These are phyloP conservation scores for Diplodia scrobiculata DNA, from an alignment of 2,329 filamentous ascomycete species.

Conservation along the genomic window DNA sequence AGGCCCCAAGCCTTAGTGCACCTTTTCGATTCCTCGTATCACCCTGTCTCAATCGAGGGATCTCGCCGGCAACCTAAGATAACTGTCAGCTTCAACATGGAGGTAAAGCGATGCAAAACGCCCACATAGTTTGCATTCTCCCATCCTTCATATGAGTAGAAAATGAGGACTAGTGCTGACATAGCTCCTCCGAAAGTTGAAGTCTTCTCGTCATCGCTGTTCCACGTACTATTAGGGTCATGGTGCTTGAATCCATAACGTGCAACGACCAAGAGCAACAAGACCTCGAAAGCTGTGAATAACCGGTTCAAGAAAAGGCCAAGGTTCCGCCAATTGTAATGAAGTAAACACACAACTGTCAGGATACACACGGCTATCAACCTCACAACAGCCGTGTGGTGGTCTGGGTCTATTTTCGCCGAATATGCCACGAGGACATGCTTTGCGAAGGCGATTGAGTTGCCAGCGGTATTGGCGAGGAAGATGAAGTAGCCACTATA, in stretches of 20 bases:
- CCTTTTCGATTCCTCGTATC: background rate
- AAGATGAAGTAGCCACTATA: slow-evolving; percentile 45
- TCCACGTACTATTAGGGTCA: too few relatives aligned
- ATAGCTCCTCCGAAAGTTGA: slow-evolving; percentile 35
- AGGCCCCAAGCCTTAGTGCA: slow-evolving; percentile 35
- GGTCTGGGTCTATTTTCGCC: too few relatives aligned
- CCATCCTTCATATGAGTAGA: slow-evolving; percentile 47
- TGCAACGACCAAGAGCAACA: slow-evolving; percentile 36
- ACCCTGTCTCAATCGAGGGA: background rate
- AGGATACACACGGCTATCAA: slow-evolving; percentile 43
- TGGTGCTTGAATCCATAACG: background rate
- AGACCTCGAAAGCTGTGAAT: slow-evolving; percentile 45
- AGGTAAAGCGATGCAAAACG: too few relatives aligned
- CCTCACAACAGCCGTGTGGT: slow-evolving; percentile 36
- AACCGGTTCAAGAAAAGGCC: slow-evolving; percentile 45
- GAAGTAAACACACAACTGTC: slow-evolving; percentile 45
- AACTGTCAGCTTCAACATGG: background rate
- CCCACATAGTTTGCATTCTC: slow-evolving; percentile 48
- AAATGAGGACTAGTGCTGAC: slow-evolving; percentile 38
- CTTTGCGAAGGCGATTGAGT: slow-evolving; percentile 42
- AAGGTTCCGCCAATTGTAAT: slow-evolving; percentile 36
- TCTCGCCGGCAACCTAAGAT: background rate
- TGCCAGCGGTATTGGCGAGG: slow-evolving; percentile 44
- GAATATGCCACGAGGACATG: slow-evolving; percentile 37
- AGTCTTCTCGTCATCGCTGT: slow-evolving; percentile 27